Percentiles rank a stretch among this genome's conserved stretches.
phyloP scores from a whole-genome alignment of 2,329 filamentous ascomycete species.

The Aspergillus tubingensis region DNA sequence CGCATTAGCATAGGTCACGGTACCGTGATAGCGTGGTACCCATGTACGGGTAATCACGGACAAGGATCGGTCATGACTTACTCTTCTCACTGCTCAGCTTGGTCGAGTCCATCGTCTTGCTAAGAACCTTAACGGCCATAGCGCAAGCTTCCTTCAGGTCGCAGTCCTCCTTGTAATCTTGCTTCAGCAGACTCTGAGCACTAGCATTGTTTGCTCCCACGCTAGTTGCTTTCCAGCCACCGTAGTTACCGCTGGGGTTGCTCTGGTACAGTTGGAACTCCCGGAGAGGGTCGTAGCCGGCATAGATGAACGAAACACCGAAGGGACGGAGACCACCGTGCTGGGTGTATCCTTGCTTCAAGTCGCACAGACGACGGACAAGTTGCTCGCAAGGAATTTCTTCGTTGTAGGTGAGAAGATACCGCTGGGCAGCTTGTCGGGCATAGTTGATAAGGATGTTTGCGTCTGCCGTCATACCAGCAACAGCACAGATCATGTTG shows the following conservation, averaged over 20 bases:
- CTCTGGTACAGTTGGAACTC: slow-evolving; percentile 99
- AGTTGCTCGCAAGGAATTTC: slow-evolving; percentile 99
- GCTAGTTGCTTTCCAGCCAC: slow-evolving; percentile 98
- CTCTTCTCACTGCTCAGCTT: slow-evolving; percentile 99
- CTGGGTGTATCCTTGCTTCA: slow-evolving; percentile 99
- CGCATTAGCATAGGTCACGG: slow-evolving; percentile 17
- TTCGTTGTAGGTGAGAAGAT: slow-evolving; percentile 99
- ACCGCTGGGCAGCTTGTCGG: slow-evolving; percentile 92
- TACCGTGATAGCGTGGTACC: not conserved
- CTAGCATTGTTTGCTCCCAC: slow-evolving; percentile 98
- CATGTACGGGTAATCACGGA: not conserved
- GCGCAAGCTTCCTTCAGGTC: slow-evolving; percentile 93
- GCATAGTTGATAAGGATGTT: slow-evolving; percentile 99
- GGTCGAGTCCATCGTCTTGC: slow-evolving; percentile 99
- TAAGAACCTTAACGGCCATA: slow-evolving; percentile 96
- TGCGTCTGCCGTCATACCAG: slow-evolving; percentile 98
- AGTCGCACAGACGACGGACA: slow-evolving; percentile 90
- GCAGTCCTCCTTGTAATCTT: slow-evolving; percentile 99
- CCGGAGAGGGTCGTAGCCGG: slow-evolving; percentile 91
- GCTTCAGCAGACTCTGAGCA: slow-evolving; percentile 94
- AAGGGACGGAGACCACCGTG: slow-evolving; percentile 98
- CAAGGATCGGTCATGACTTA: slow-evolving; percentile 53
- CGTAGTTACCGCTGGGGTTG: slow-evolving; percentile 98
- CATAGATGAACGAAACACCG: slow-evolving; percentile 99
- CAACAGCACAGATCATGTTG: slow-evolving; percentile 99